A percentile compares a stretch with the other conserved stretches of the same genome.
Conservation (phyloP, 1,139 yeast genomes). For the Blastobotrys proliferans region DNA sequence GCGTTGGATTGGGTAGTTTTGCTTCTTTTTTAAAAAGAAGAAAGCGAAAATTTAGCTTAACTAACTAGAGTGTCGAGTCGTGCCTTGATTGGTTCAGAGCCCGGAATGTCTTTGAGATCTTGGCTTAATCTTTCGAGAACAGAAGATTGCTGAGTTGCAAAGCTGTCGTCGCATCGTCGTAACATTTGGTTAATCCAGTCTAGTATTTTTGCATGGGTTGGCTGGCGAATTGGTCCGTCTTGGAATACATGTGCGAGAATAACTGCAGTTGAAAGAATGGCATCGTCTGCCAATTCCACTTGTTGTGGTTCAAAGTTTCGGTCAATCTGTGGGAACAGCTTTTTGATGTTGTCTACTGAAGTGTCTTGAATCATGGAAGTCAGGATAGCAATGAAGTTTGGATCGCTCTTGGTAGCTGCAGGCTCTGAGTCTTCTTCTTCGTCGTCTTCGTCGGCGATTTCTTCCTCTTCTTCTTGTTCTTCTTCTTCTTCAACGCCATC, state of each 20-base stretch:
- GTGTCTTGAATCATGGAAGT: neutral
- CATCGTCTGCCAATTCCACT: neutral
- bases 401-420: no score
- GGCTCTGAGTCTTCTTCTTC: neutral
- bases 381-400: no score
- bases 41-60: neutral
- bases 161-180: neutral
- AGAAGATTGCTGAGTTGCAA: neutral
- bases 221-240: conserved; percentile 8
- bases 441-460: neutral
- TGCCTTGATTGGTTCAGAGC: conserved; percentile 7
- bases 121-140: neutral
- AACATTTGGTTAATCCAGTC: conserved; percentile 5
- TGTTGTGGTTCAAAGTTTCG: conserved; percentile 1
- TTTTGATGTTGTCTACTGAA: conserved; percentile 2
- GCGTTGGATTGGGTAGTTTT: neutral
- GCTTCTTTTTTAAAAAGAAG: neutral
- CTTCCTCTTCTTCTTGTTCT: conserved; percentile 1
- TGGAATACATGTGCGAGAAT: conserved; percentile 5
- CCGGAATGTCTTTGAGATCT: neutral
- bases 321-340: conserved; percentile 1
- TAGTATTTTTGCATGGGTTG: conserved; percentile 9
- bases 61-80: conserved; percentile 35
- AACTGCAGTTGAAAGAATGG: conserved; percentile 4
- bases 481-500: neutral